Percentiles rank a stretch among this genome's conserved stretches.
Evolutionary conservation across 192 early-diverging fungal species (phyloP).

Genomic region (Entophlyctis luteolus): DNA sequence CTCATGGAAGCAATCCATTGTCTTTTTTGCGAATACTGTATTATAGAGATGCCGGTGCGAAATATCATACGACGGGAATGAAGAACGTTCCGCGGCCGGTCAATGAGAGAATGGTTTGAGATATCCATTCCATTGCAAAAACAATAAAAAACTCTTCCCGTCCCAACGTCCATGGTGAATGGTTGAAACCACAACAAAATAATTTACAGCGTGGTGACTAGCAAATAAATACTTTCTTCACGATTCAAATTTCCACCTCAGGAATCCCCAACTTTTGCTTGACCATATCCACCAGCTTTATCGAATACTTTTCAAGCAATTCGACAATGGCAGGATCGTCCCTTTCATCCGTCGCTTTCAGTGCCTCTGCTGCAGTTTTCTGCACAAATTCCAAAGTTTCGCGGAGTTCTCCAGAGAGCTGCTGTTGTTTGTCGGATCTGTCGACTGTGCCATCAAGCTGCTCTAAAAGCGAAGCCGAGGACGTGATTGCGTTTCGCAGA

Average conservation of each 20-base stretch:
- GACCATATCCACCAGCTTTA: slow-evolving; percentile 34
- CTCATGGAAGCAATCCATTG: too few species aligned
- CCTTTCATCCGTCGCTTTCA: not conserved
- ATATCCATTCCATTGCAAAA: not conserved
- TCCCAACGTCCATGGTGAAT: not conserved
- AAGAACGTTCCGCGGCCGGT: too few species aligned
- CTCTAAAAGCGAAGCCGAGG: slow-evolving; percentile 7
- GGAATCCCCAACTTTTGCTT: slow-evolving; percentile 21
- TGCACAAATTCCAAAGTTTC: slow-evolving; percentile 13
- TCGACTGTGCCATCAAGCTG: not conserved
- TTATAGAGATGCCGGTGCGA: too few species aligned
- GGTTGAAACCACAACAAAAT: not conserved
- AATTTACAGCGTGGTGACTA: not conserved
- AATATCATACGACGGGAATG: too few species aligned
- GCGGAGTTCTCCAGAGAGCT: slow-evolving; percentile 5
- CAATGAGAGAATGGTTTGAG: too few species aligned
- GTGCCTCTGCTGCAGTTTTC: slow-evolving; percentile 1
- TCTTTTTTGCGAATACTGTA: too few species aligned
- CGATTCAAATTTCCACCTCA: not conserved
- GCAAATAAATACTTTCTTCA: not conserved
- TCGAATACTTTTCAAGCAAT: slow-evolving; percentile 37
- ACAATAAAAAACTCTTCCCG: not conserved
- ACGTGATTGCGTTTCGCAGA: not conserved
- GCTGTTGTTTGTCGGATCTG: not conserved
- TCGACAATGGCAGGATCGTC: not conserved